These are phyloP conservation scores for Stevia rebaudiana DNA, from an alignment of 140 eudicot genomes.

Conservation along the genomic window DNA sequence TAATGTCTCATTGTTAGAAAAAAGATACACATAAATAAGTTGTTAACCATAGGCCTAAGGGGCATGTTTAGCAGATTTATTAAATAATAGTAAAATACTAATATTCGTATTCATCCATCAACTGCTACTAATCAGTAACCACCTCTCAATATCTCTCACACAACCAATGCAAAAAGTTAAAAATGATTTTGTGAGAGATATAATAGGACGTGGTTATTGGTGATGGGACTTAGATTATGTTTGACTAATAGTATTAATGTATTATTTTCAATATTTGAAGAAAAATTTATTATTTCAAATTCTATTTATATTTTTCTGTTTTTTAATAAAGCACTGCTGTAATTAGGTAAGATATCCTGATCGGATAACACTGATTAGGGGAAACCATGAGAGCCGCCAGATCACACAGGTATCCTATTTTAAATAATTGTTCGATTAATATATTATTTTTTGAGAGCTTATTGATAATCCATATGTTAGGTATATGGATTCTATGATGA, in stretches of 20 bases:
- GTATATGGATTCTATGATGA: conserved; percentile 99
- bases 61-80: neutral
- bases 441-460: conserved; percentile 19
- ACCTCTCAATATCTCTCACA: neutral
- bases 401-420: conserved; percentile 74
- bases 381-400: conserved; percentile 99
- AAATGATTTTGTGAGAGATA: neutral
- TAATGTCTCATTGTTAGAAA: neutral
- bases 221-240: neutral
- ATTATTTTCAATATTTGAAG: neutral
- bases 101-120: neutral
- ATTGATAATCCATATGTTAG: conserved; percentile 34
- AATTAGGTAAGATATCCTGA: conserved; percentile 95
- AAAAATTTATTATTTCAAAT: conserved; percentile 1
- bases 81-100: neutral
- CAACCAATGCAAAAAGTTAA: neutral
- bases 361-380: conserved; percentile 93
- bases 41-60: neutral
- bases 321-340: conserved; percentile 24
- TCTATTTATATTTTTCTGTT: conserved; percentile 3
- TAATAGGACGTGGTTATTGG: neutral
- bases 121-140: neutral
- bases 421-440: neutral
- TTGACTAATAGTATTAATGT: neutral
- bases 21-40: neutral